phyloP scores from a whole-genome alignment of 192 early-diverging fungal genomes.

The Linnemannia elongata region DNA sequence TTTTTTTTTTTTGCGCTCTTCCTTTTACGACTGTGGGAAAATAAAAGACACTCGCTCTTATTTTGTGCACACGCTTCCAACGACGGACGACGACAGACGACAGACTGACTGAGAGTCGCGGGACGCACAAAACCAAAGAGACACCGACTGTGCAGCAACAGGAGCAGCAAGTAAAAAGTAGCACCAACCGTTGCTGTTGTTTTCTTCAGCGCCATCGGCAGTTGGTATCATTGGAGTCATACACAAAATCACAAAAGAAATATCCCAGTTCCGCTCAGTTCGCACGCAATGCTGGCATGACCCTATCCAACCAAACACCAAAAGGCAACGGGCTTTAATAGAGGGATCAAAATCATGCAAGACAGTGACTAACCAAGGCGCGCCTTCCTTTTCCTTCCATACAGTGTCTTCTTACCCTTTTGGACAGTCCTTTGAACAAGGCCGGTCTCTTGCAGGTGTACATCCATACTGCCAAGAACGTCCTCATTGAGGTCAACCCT shows the following conservation, averaged over 20 bases:
- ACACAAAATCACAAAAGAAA: not conserved
- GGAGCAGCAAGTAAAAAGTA: not conserved
- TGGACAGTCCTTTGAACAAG: conserved; percentile 99
- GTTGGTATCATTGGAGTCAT: not conserved
- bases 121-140: not conserved
- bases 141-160: not conserved
- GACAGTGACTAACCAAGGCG: not conserved
- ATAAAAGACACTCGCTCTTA: not conserved
- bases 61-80: not conserved
- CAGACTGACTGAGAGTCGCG: not conserved
- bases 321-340: not conserved
- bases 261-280: not conserved
- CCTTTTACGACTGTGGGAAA: conserved; percentile 1
- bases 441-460: conserved; percentile 98
- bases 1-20: not conserved
- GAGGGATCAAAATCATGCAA: not conserved
- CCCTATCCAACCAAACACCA: conserved; percentile 3
- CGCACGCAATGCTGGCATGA: not conserved
- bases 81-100: not conserved
- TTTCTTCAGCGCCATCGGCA: not conserved
- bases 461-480: conserved; percentile 94
- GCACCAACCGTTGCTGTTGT: not conserved
- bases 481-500: conserved; percentile 98
- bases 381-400: not conserved
- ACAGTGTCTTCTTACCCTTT: conserved; percentile 93